A percentile compares a stretch with the other conserved stretches of the same genome.
phyloP scores from a whole-genome alignment of 2,329 filamentous ascomycete genomes.

The Penicillium griseofulvum region DNA sequence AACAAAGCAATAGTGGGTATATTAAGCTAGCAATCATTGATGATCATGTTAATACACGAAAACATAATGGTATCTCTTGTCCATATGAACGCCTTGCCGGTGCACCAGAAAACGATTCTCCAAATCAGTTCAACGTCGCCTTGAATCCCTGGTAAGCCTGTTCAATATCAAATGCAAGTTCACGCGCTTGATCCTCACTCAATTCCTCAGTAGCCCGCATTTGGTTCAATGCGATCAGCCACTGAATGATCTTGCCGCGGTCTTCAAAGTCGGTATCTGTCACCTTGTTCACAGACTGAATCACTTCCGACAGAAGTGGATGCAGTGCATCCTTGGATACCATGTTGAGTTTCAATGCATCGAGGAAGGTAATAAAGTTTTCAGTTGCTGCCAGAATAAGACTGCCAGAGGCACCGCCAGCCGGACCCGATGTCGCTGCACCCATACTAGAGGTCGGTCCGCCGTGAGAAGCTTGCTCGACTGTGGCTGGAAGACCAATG shows the following conservation, averaged over 20 bases:
- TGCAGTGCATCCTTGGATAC: conserved; percentile 96
- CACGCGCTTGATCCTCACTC: conserved; percentile 78
- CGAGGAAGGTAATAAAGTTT: conserved; percentile 97
- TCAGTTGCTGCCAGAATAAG: conserved; percentile 89
- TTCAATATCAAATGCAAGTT: conserved; percentile 90
- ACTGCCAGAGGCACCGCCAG: conserved; percentile 51
- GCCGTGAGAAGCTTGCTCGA: conserved; percentile 58
- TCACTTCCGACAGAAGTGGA: conserved; percentile 88
- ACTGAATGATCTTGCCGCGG: conserved; percentile 95
- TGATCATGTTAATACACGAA: neutral
- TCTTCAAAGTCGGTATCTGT: conserved; percentile 93
- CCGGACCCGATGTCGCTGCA: conserved; percentile 23
- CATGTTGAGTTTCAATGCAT: conserved; percentile 88
- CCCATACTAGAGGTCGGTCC: conserved; percentile 43
- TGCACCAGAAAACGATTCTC: conserved; percentile 1
- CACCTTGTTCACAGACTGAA: conserved; percentile 95
- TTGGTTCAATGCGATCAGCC: conserved; percentile 95
- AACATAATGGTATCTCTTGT: conserved; percentile 5
- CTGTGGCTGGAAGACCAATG: conserved; percentile 86
- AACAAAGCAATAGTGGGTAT: conserved; percentile 1
- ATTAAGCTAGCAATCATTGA: neutral
- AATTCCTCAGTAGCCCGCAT: conserved; percentile 95
- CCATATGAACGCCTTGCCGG: conserved; percentile 17
- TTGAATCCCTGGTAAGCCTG: conserved; percentile 94
- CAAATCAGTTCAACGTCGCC: conserved; percentile 60